phyloP scores from a whole-genome alignment of 768 basidiomycete genomes.

The Baorangia bicolor region DNA sequence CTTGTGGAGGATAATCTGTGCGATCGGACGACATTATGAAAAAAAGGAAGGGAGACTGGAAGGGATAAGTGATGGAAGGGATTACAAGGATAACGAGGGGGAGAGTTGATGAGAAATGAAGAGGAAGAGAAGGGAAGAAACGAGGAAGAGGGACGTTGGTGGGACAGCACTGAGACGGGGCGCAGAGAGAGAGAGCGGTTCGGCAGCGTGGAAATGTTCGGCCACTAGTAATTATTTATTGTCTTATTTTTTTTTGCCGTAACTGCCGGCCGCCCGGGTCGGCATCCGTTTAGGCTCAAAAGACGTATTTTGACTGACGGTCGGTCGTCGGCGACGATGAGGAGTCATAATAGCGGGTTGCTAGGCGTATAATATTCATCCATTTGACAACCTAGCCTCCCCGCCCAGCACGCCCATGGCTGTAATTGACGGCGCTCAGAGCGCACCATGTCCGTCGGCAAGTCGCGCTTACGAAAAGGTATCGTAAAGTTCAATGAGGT shows the following conservation, averaged over 20 bases:
- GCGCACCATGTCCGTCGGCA: neutral
- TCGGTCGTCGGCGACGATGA: neutral
- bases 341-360: neutral
- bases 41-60: slow-evolving; percentile 18
- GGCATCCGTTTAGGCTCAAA: neutral
- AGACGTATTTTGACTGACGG: neutral
- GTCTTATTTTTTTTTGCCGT: slow-evolving; percentile 16
- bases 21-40: slow-evolving; percentile 42
- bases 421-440: neutral
- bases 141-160: slow-evolving; percentile 28
- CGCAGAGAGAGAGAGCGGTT: slow-evolving; percentile 21
- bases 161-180: slow-evolving; percentile 12
- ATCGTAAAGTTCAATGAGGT: neutral
- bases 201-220: slow-evolving; percentile 30
- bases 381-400: neutral
- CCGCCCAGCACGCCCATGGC: neutral
- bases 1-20: slow-evolving; percentile 41
- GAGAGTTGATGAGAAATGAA: slow-evolving; percentile 23
- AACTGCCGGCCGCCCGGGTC: slow-evolving; percentile 19
- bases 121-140: slow-evolving; percentile 35
- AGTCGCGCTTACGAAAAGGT: neutral
- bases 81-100: slow-evolving; percentile 27
- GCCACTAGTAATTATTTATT: slow-evolving; percentile 26
- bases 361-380: neutral
- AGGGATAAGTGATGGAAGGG: slow-evolving; percentile 13